Percentiles rank a stretch among this genome's conserved stretches.
phyloP scores from a whole-genome alignment of 768 basidiomycete species.

The Symmetrospora coprosmae region DNA sequence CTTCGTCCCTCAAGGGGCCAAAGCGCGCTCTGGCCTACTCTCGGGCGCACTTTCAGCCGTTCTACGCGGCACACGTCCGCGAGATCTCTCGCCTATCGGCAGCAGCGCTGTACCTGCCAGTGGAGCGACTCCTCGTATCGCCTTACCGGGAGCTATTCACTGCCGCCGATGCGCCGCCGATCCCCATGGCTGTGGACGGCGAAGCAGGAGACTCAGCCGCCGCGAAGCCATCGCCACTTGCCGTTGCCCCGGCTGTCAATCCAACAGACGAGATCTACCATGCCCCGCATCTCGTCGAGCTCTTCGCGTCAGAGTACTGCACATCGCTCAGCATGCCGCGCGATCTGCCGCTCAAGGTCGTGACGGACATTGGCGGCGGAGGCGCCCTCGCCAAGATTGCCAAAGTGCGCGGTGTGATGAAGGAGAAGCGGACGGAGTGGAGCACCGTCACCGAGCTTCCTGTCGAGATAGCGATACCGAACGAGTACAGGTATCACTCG shows the following conservation, averaged over 20 bases:
- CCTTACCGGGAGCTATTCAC: conserved; percentile 54
- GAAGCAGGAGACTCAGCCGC: too few relatives aligned
- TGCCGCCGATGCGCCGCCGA: too few relatives aligned
- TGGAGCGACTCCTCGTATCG: conserved; percentile 51
- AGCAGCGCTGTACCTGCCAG: conserved; percentile 57
- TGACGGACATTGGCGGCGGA: conserved; percentile 82
- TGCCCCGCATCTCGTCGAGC: conserved; percentile 45
- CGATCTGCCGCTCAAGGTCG: conserved; percentile 71
- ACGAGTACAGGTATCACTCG: conserved; percentile 79
- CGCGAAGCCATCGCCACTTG: neutral
- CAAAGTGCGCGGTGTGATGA: conserved; percentile 85
- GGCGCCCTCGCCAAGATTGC: conserved; percentile 83
- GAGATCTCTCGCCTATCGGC: conserved; percentile 61
- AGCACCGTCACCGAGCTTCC: conserved; percentile 76
- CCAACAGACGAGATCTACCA: conserved; percentile 13
- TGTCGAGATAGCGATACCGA: conserved; percentile 75
- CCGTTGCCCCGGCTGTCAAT: neutral
- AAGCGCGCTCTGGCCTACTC: conserved; percentile 57
- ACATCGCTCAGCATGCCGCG: conserved; percentile 73
- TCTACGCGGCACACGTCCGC: conserved; percentile 48
- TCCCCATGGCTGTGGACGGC: too few relatives aligned
- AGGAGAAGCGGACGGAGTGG: conserved; percentile 86
- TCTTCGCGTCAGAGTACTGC: conserved; percentile 83
- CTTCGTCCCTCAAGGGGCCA: neutral
- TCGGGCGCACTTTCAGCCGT: conserved; percentile 49